Conservation (phyloP, 148 eudicot species). For the Talinum fruticosum region DNA sequence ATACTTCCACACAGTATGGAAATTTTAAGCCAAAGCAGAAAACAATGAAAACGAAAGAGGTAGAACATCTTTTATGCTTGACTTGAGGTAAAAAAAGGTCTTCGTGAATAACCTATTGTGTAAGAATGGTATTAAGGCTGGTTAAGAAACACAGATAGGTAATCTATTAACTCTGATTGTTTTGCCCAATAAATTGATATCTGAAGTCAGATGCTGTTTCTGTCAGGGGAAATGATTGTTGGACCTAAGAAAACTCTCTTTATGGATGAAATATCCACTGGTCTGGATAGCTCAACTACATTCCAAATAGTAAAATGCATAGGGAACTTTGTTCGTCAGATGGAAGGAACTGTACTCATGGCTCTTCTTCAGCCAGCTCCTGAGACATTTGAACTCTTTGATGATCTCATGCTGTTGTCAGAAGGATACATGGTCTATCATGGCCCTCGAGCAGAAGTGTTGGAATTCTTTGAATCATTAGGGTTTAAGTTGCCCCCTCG, state of each 20-base stretch:
- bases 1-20: background rate
- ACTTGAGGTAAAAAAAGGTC: background rate
- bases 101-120: background rate
- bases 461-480: constrained; percentile 67
- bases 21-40: background rate
- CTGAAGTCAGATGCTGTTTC: constrained; percentile 6
- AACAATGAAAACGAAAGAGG: background rate
- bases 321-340: constrained; percentile 64
- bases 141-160: background rate
- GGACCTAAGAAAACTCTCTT: constrained; percentile 87
- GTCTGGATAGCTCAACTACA: constrained; percentile 87
- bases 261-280: constrained; percentile 93
- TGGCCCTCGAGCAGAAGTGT: constrained; percentile 65
- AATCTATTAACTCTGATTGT: background rate
- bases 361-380: constrained; percentile 99
- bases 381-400: constrained; percentile 81
- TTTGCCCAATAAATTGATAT: background rate
- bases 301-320: constrained; percentile 75
- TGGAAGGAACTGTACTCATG: constrained; percentile 84
- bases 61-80: background rate
- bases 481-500: constrained; percentile 75
- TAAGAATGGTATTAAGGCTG: background rate
- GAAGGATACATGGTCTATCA: constrained; percentile 73
- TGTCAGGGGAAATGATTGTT: constrained; percentile 84
- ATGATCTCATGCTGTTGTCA: constrained; percentile 66